Percentiles rank a stretch among this genome's conserved stretches.
These are phyloP conservation scores for Mycena vitilis DNA, from an alignment of 768 basidiomycete species.

Conservation along the genomic window DNA sequence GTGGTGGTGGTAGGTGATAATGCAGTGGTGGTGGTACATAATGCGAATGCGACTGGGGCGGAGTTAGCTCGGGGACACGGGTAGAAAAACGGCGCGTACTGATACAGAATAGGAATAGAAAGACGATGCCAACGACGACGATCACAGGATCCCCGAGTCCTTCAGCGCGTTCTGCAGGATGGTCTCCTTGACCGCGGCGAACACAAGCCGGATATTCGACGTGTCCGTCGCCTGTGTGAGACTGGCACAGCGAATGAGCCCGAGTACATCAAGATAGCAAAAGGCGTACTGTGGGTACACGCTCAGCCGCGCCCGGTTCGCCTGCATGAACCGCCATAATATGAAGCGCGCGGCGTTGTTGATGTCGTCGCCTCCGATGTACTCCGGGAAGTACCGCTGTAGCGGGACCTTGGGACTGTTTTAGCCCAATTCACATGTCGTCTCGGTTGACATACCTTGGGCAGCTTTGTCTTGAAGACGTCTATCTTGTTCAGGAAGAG, in stretches of 20 bases:
- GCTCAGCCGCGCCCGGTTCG: constrained; percentile 62
- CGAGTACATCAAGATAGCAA: not conserved
- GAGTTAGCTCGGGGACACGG: not conserved
- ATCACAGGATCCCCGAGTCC: constrained; percentile 83
- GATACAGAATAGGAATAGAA: constrained; percentile 28
- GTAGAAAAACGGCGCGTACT: constrained; percentile 6
- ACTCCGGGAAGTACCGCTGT: constrained; percentile 61
- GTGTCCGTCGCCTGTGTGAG: constrained; percentile 92
- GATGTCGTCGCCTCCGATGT: constrained; percentile 68
- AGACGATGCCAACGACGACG: constrained; percentile 8
- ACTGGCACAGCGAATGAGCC: constrained; percentile 49
- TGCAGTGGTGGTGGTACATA: constrained; percentile 33
- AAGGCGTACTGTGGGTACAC: constrained; percentile 68
- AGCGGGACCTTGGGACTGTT: constrained; percentile 48
- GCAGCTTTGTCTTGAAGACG: constrained; percentile 89
- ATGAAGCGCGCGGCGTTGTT: constrained; percentile 84
- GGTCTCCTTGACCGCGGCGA: constrained; percentile 93
- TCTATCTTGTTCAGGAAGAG: constrained; percentile 96
- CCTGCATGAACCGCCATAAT: constrained; percentile 82
- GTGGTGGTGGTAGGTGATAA: constrained; percentile 11
- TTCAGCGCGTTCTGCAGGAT: constrained; percentile 89
- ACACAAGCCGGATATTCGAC: constrained; percentile 82
- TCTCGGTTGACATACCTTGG: constrained; percentile 51
- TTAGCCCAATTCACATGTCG: not conserved
- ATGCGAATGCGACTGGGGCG: constrained; percentile 14